phyloP scores from a whole-genome alignment of 2,329 filamentous ascomycete genomes.

The Sarocladiaceae sp. region DNA sequence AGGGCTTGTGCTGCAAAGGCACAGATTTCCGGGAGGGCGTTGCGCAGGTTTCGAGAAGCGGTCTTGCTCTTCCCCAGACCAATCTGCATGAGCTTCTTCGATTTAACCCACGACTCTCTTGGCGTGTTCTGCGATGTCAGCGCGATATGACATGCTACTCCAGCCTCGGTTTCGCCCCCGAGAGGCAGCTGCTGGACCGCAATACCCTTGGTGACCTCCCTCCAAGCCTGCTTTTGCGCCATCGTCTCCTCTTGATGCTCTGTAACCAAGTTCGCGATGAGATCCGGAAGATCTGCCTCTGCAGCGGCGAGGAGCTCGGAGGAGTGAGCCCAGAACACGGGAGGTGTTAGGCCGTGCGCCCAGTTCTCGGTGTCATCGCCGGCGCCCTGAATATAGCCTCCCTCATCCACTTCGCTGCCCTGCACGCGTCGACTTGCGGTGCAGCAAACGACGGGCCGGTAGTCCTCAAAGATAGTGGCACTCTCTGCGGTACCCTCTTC shows the following conservation, averaged over 20 bases:
- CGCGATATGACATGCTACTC: slow-evolving; percentile 32
- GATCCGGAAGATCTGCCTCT: slow-evolving; percentile 55
- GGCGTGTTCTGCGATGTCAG: slow-evolving; percentile 36
- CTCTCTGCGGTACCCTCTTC: slow-evolving; percentile 10
- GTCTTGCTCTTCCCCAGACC: slow-evolving; percentile 66
- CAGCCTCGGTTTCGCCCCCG: slow-evolving; percentile 6
- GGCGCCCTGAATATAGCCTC: slow-evolving; percentile 81
- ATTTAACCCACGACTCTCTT: slow-evolving; percentile 33
- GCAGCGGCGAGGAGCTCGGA: slow-evolving; percentile 52
- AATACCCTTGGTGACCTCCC: slow-evolving; percentile 28
- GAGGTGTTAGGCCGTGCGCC: slow-evolving; percentile 72
- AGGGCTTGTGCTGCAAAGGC: slow-evolving; percentile 44
- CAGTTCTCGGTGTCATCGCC: slow-evolving; percentile 94
- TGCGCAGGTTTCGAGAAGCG: slow-evolving; percentile 76
- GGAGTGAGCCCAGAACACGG: slow-evolving; percentile 70
- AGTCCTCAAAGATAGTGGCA: slow-evolving; percentile 44
- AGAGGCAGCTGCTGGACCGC: slow-evolving; percentile 30
- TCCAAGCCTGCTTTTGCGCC: slow-evolving; percentile 11
- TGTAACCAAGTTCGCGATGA: slow-evolving; percentile 41
- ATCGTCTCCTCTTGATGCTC: slow-evolving; percentile 9
- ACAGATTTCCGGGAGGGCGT: slow-evolving; percentile 58
- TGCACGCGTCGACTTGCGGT: slow-evolving; percentile 71
- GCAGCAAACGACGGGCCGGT: slow-evolving; percentile 72
- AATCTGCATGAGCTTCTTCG: slow-evolving; percentile 43
- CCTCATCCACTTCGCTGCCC: slow-evolving; percentile 55